Conservation (phyloP, 208 protist genomes). For the Trypanosoma brucei region DNA sequence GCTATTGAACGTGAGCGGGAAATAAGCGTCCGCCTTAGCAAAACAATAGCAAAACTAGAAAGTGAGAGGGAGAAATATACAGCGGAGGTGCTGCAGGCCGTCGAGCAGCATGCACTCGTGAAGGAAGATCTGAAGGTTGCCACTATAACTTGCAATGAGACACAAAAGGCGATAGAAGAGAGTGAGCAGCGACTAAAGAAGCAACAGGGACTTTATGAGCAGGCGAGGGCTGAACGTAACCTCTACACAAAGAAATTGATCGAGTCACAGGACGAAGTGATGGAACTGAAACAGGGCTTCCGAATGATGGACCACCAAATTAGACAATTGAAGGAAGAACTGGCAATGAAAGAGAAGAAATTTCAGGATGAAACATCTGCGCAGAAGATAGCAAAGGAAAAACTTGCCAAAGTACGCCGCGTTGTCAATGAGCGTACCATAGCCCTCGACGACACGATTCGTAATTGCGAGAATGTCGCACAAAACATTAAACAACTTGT, state of each 20-base stretch:
- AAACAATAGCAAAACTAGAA: conserved; percentile 79
- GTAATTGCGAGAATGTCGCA: conserved; percentile 48
- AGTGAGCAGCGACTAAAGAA: conserved; percentile 72
- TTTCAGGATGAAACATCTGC: conserved; percentile 46
- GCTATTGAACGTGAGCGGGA: conserved; percentile 86
- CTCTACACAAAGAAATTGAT: conserved; percentile 96
- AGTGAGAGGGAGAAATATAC: conserved; percentile 90
- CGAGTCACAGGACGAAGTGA: conserved; percentile 96
- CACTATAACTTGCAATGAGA: conserved; percentile 85
- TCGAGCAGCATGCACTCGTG: conserved; percentile 73
- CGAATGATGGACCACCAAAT: conserved; percentile 97
- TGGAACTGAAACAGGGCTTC: conserved; percentile 96
- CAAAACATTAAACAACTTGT: conserved; percentile 93
- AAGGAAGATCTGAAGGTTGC: conserved; percentile 92
- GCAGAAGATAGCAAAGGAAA: conserved; percentile 57
- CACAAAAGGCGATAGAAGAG: conserved; percentile 94
- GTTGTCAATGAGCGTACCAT: conserved; percentile 62
- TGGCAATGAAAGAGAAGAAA: conserved; percentile 85
- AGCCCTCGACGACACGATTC: conserved; percentile 47
- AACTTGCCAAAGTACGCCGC: conserved; percentile 68
- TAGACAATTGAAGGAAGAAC: conserved; percentile 93
- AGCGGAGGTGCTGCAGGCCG: conserved; percentile 81
- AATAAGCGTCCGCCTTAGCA: conserved; percentile 39
- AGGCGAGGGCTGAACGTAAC: conserved; percentile 95
- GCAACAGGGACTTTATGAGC: conserved; percentile 90